A percentile compares a stretch with the other conserved stretches of the same genome.
phyloP scores from a whole-genome alignment of 2,329 filamentous ascomycete species.

The Huntiella decipiens region DNA sequence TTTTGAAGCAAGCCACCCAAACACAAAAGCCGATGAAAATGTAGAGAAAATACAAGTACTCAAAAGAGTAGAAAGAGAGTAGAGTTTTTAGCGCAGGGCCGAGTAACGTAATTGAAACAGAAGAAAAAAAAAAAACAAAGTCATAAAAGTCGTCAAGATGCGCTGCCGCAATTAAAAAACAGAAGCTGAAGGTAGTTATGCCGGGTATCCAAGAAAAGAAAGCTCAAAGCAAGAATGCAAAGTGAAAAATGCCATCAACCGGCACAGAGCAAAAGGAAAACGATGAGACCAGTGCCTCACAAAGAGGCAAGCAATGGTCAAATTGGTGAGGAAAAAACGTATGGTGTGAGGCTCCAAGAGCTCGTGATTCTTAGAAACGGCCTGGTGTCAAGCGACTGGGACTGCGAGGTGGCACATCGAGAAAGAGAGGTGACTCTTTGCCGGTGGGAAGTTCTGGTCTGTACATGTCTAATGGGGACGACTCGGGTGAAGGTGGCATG shows the following conservation, averaged over 20 bases:
- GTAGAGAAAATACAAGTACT: slow-evolving; percentile 2
- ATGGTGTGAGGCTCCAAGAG: slow-evolving; percentile 6
- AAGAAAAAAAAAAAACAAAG: neutral
- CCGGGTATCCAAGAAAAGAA: neutral
- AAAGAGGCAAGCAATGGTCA: neutral
- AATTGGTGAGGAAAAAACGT: neutral
- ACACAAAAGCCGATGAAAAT: neutral
- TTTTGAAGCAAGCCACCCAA: neutral
- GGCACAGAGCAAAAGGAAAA: neutral
- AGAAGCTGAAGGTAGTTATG: too few species aligned
- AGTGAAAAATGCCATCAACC: neutral
- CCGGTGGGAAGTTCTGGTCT: neutral
- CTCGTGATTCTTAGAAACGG: neutral
- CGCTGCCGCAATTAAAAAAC: neutral
- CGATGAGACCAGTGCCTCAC: neutral
- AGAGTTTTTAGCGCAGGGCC: neutral
- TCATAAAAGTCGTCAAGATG: neutral
- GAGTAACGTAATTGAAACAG: neutral
- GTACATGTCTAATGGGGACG: slow-evolving; percentile 19
- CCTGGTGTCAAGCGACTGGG: slow-evolving; percentile 26
- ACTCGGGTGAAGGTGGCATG: slow-evolving; percentile 52
- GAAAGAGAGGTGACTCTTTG: slow-evolving; percentile 8
- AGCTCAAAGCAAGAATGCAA: neutral
- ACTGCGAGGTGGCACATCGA: slow-evolving; percentile 27
- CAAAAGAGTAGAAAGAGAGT: neutral